Evolutionary conservation across 2,329 filamentous ascomycete genomes (phyloP).

Genomic region (Penicillium sclerotiorum): DNA sequence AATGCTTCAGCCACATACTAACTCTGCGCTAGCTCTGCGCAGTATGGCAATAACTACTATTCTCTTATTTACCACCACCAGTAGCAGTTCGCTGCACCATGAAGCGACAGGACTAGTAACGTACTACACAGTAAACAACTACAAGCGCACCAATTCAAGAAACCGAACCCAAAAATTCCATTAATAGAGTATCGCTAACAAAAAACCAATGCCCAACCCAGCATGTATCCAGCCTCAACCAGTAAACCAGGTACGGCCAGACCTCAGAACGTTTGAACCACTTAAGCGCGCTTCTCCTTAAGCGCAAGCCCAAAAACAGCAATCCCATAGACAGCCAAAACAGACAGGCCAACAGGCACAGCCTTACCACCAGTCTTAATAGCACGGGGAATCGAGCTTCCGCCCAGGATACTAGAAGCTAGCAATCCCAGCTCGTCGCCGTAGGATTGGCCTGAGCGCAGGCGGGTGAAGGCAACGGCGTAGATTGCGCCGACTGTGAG

Average conservation of each 20-base stretch:
- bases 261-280: no score
- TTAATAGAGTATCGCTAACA: no score
- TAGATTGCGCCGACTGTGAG: slow-evolving; percentile 78
- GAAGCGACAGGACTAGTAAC: no score
- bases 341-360: slow-evolving; percentile 76
- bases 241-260: not conserved
- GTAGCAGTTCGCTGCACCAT: no score
- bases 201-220: no score
- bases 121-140: no score
- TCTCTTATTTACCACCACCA: no score
- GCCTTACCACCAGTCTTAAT: slow-evolving; percentile 77
- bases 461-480: slow-evolving; percentile 77
- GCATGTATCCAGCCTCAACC: not conserved
- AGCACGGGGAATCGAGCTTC: slow-evolving; percentile 82
- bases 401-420: slow-evolving; percentile 81
- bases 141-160: no score
- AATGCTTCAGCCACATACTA: no score
- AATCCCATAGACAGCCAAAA: slow-evolving; percentile 77
- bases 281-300: slow-evolving; percentile 34
- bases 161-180: no score
- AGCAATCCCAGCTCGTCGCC: slow-evolving; percentile 87
- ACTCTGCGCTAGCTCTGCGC: no score
- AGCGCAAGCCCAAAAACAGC: slow-evolving; percentile 76
- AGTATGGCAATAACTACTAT: no score
- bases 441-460: slow-evolving; percentile 74